Base-by-base conservation (phyloP, 2,329 filamentous ascomycete genomes). In the Fusarium sp. region DNA sequence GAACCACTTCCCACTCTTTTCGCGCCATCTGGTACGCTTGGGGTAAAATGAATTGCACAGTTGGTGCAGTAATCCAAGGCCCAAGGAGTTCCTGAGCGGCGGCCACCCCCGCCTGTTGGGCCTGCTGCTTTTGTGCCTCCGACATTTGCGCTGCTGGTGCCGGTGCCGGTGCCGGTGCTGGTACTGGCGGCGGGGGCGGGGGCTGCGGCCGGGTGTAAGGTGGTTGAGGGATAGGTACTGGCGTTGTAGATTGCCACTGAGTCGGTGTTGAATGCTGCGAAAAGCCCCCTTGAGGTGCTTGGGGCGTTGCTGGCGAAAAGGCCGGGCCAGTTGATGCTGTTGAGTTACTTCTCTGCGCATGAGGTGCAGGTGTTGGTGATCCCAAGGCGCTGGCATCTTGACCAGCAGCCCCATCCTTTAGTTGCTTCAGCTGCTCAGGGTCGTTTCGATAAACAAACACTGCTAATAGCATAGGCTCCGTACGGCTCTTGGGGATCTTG, bases 371-470 rank as follows among this genome's bases (percentile, higher is more conserved):
- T 1, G 79, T 76, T 0, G 81, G 81, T 39, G 81, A 78, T 13
- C 76, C 69, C 24, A 54, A 53, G 11, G 44, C 54, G 8, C 45
- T 71, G 19, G 43, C 55, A 22, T 66, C 68, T 47, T 51, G 69
- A 26, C 31, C 55, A 2, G 38, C 17, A 13, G 49, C 24, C 10
- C 44, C 45, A n/a, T 77, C 69, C 51, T 76, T 73, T 24, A 67
- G 49, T 51, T 71, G 77, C 71, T 73, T 78, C 52, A 70, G 74
- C 62, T 75, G 80, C 53, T 79, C 77, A 0, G 80, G 80, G 45
- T 89, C 87, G 49, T 91, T 90, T 36, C 92, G 89, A 67, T 97
- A 93, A 5, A 98, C 93, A 67, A 98, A 92, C 2, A 95, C 92
- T 22, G 94, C 88, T 10, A 98, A 84, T 36, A 99, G 83, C 81